phyloP scores from a whole-genome alignment of 106 monocot species.

The Agapanthus africanus region DNA sequence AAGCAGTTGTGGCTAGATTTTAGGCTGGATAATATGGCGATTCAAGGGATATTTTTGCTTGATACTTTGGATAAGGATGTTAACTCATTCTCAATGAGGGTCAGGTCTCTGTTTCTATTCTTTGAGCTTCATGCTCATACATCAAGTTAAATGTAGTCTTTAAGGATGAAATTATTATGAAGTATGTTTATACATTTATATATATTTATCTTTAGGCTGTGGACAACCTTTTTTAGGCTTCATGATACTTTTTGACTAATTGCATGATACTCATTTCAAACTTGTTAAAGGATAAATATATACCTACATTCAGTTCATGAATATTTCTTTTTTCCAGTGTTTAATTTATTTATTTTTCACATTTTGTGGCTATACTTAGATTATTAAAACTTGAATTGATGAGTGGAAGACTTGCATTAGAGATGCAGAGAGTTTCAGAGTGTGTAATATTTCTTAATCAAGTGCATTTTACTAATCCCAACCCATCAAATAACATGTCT shows the following conservation, averaged over 20 bases:
- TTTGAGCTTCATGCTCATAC: neutral
- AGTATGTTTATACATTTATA: neutral
- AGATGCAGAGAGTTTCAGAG: no score
- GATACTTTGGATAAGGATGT: constrained; percentile 92
- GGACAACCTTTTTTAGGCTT: neutral
- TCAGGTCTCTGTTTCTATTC: constrained; percentile 61
- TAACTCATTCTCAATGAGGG: constrained; percentile 93
- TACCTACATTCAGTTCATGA: neutral
- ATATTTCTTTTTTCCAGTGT: neutral
- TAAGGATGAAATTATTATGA: no score
- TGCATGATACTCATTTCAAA: no score
- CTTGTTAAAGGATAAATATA: neutral
- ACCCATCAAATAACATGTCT: no score
- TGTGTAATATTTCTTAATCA: no score
- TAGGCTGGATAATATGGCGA: no score
- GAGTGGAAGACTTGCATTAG: neutral
- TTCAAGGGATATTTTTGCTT: constrained; percentile 82
- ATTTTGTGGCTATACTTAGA: neutral
- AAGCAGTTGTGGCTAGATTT: no score
- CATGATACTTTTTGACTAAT: neutral
- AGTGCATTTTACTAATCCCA: no score
- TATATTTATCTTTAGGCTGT: neutral
- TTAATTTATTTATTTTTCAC: no score
- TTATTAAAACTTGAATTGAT: neutral
- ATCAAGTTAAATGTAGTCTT: no score